Percentiles rank a stretch among this genome's conserved stretches.
Evolutionary conservation across 345 rosid genomes (phyloP).

Genomic region (Brassica napus): DNA sequence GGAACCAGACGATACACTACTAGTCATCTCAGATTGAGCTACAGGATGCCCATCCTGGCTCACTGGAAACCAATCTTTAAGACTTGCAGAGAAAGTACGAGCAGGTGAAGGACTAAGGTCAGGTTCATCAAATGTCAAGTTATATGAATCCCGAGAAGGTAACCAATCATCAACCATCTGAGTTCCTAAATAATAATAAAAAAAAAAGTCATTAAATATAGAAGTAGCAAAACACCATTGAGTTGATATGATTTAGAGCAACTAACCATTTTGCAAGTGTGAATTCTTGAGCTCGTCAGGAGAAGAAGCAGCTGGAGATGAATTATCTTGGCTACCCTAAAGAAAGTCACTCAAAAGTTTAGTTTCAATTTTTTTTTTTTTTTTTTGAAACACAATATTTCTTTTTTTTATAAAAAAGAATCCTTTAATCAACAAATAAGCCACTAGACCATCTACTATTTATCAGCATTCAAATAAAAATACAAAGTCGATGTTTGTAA

Average conservation of each 20-base stretch:
- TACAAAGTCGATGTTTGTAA: too few species aligned
- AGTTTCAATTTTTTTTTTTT: background rate
- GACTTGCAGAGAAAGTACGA: constrained; percentile 48
- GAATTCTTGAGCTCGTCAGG: constrained; percentile 35
- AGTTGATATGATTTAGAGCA: background rate
- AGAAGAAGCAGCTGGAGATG: constrained; percentile 35
- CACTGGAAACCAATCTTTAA: constrained; percentile 42
- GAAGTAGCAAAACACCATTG: too few species aligned
- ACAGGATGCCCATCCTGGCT: constrained; percentile 34
- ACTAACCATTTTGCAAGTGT: constrained; percentile 43
- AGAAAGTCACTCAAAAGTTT: constrained; percentile 25
- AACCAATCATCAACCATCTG: constrained; percentile 34
- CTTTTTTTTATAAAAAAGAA: too few species aligned
- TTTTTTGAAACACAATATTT: too few species aligned
- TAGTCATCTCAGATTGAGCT: too few species aligned
- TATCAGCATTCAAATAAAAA: too few species aligned
- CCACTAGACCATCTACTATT: too few species aligned
- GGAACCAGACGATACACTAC: too few species aligned
- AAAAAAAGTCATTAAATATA: background rate
- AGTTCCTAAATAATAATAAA: constrained; percentile 42
- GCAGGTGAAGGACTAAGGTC: constrained; percentile 41
- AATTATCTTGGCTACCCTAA: constrained; percentile 47
- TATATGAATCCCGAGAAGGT: background rate
- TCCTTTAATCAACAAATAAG: too few species aligned
- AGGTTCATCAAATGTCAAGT: constrained; percentile 33